Evolutionary conservation across 306 rosid genomes (phyloP).

Genomic region (Prinsepia uniflora): DNA sequence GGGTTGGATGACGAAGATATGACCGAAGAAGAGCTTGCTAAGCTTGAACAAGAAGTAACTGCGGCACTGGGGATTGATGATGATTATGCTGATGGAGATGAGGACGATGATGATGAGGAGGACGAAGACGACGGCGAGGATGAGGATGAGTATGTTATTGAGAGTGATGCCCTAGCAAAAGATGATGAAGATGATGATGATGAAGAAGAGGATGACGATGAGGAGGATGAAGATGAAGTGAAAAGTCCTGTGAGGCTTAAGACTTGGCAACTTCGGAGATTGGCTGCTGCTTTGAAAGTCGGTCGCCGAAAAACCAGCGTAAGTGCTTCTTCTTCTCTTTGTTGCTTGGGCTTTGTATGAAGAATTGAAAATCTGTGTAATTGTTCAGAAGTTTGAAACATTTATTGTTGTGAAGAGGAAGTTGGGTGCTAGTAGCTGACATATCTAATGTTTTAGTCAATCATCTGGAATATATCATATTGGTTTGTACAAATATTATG

Average conservation of each 20-base stretch:
- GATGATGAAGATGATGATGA: slow-evolving; percentile 19
- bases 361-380: neutral
- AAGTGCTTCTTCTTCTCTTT: slow-evolving; percentile 23
- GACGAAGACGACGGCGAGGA: slow-evolving; percentile 18
- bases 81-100: slow-evolving; percentile 18
- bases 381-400: neutral
- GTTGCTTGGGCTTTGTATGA: neutral
- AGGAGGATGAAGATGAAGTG: slow-evolving; percentile 24
- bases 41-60: slow-evolving; percentile 57
- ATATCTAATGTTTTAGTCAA: too few species aligned
- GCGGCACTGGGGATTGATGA: slow-evolving; percentile 46
- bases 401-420: neutral
- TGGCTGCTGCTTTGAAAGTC: slow-evolving; percentile 69
- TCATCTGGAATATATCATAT: too few species aligned
- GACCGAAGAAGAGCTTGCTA: slow-evolving; percentile 58
- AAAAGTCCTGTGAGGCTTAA: slow-evolving; percentile 46
- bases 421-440: neutral
- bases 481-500: too few species aligned
- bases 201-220: slow-evolving; percentile 21
- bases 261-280: slow-evolving; percentile 76
- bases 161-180: neutral
- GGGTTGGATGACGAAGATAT: slow-evolving; percentile 44
- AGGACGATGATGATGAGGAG: slow-evolving; percentile 15
- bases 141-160: slow-evolving; percentile 12
- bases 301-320: slow-evolving; percentile 89